Percentiles rank a stretch among this genome's conserved stretches.
These are phyloP conservation scores for Kazachstania martiniae DNA, from an alignment of 805 yeast genomes.

Conservation along the genomic window DNA sequence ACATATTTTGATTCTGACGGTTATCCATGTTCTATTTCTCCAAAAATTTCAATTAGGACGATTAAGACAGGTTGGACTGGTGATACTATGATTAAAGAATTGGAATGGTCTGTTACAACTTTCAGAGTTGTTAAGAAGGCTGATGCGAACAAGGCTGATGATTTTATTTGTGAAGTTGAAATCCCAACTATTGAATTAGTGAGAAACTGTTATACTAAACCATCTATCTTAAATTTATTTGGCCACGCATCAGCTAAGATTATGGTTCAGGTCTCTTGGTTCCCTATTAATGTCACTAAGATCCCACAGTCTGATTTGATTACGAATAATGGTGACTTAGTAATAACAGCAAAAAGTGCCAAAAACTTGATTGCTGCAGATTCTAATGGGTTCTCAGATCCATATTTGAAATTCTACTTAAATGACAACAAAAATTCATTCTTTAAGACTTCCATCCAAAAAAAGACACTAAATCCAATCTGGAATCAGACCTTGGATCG, in stretches of 20 bases:
- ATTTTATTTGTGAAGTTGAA: conserved; percentile 44
- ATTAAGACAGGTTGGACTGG: conserved; percentile 38
- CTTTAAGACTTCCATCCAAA: conserved; percentile 63
- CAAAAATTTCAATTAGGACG: conserved; percentile 29
- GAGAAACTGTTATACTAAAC: conserved; percentile 45
- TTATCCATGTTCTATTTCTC: conserved; percentile 45
- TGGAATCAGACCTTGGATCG: conserved; percentile 62
- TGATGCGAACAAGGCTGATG: conserved; percentile 41
- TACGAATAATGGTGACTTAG: conserved; percentile 58
- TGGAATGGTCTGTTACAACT: conserved; percentile 55
- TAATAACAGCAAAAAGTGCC: conserved; percentile 49
- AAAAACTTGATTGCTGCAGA: conserved; percentile 65
- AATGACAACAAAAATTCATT: conserved; percentile 45
- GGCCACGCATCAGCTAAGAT: conserved; percentile 42
- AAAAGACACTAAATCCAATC: conserved; percentile 73
- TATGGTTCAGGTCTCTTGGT: conserved; percentile 52
- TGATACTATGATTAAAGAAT: conserved; percentile 59
- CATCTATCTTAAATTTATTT: conserved; percentile 41
- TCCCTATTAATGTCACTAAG: conserved; percentile 49
- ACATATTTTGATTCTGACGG: conserved; percentile 63
- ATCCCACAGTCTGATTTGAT: conserved; percentile 64
- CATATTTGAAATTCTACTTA: conserved; percentile 57
- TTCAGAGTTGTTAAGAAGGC: conserved; percentile 48
- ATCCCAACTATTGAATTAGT: conserved; percentile 55
- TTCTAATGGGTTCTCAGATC: conserved; percentile 81